Evolutionary conservation across 2,329 filamentous ascomycete species (phyloP).

Genomic region (Diaporthe batatas): DNA sequence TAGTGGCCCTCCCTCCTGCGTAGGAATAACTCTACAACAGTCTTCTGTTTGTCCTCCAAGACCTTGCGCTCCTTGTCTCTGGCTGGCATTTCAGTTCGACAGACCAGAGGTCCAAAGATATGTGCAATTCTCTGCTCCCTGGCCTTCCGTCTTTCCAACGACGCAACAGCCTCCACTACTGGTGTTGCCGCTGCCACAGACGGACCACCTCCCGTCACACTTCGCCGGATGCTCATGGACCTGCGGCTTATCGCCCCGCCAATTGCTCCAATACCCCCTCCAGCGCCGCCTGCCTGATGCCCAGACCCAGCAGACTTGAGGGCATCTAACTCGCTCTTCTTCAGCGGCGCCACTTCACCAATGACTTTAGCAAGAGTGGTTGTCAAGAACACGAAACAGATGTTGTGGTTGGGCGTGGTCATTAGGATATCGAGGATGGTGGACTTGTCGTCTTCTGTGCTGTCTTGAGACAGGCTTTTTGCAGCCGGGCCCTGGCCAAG

Average conservation of each 20-base stretch:
- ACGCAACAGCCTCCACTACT: conserved; percentile 52
- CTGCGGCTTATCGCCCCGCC: conserved; percentile 54
- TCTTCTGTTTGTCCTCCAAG: conserved; percentile 73
- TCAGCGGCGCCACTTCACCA: conserved; percentile 61
- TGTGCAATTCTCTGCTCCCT: conserved; percentile 74
- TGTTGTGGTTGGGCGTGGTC: conserved; percentile 81
- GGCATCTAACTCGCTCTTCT: conserved; percentile 53
- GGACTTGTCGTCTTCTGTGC: conserved; percentile 60
- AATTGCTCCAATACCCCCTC: conserved; percentile 40
- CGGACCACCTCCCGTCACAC: conserved; percentile 37
- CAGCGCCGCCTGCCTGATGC: conserved; percentile 36
- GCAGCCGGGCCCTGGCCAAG: conserved; percentile 51
- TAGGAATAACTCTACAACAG: conserved; percentile 79
- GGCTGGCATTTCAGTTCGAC: conserved; percentile 59
- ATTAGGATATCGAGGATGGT: conserved; percentile 80
- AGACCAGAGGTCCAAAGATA: conserved; percentile 74
- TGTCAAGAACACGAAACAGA: conserved; percentile 89
- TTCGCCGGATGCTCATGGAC: conserved; percentile 61
- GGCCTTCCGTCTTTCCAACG: conserved; percentile 66
- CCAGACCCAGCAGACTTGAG: conserved; percentile 46
- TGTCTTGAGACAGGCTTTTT: conserved; percentile 43
- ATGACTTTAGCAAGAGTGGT: conserved; percentile 75
- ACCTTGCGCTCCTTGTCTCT: conserved; percentile 69
- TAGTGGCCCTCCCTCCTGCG: conserved; percentile 46
- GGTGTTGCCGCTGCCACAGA: conserved; percentile 46